phyloP scores from a whole-genome alignment of 768 basidiomycete genomes.

The Mycena vitilis region DNA sequence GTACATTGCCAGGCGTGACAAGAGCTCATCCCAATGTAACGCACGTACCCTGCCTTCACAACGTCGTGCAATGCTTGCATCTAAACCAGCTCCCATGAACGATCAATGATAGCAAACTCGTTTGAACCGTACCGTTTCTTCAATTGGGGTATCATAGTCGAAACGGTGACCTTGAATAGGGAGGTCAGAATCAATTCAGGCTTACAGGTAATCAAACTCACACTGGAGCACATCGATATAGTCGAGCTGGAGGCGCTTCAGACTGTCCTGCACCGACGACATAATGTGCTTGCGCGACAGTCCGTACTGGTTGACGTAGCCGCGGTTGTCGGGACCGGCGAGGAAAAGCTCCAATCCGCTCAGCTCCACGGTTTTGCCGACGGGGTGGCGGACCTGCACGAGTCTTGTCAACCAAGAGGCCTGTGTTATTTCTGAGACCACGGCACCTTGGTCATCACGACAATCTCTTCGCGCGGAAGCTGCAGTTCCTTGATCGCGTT shows the following conservation, averaged over 20 bases:
- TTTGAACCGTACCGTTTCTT: constrained; percentile 54
- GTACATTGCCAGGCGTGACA: constrained; percentile 67
- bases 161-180: constrained; percentile 60
- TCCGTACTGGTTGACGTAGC: constrained; percentile 12
- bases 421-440: background rate
- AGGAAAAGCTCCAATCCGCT: background rate
- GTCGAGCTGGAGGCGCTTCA: constrained; percentile 77
- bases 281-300: constrained; percentile 69
- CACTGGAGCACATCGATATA: constrained; percentile 83
- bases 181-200: background rate
- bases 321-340: constrained; percentile 11
- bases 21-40: constrained; percentile 69
- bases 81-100: constrained; percentile 39
- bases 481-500: constrained; percentile 40
- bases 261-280: constrained; percentile 67
- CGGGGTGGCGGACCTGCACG: background rate
- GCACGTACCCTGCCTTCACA: constrained; percentile 69
- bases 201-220: constrained; percentile 36
- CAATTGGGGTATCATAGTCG: constrained; percentile 67
- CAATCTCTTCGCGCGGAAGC: constrained; percentile 77
- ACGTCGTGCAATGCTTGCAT: constrained; percentile 78
- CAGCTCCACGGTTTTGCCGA: background rate
- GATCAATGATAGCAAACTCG: too few relatives aligned
- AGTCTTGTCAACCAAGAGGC: background rate
- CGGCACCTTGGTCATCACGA: constrained; percentile 75